Evolutionary conservation across 2,329 filamentous ascomycete species (phyloP).

Genomic region (Cytospora mali): DNA sequence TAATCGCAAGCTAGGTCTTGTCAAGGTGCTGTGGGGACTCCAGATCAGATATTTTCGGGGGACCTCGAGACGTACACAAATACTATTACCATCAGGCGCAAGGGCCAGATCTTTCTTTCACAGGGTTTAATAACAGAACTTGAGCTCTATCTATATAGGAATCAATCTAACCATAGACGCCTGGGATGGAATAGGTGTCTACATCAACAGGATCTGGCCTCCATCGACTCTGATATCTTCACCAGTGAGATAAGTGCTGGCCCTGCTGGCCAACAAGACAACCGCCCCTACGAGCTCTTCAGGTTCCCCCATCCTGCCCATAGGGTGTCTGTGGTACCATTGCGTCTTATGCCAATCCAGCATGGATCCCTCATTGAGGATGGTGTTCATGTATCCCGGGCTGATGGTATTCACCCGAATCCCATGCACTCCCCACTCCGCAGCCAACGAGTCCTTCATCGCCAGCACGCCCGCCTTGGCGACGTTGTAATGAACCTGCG

Average conservation of each 20-base stretch:
- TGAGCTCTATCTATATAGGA: not conserved
- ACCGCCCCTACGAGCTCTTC: constrained; percentile 66
- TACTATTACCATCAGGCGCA: no score
- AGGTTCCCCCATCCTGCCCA: constrained; percentile 65
- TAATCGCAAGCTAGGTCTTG: no score
- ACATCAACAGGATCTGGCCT: constrained; percentile 37
- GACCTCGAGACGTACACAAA: no score
- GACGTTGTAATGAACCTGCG: constrained; percentile 72
- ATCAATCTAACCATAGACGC: not conserved
- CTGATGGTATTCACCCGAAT: constrained; percentile 72
- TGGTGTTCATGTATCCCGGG: constrained; percentile 78
- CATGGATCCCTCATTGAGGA: constrained; percentile 68
- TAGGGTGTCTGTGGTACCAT: constrained; percentile 64
- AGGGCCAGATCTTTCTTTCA: no score
- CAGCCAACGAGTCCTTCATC: constrained; percentile 66
- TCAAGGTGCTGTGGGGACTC: no score
- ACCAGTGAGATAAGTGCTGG: constrained; percentile 70
- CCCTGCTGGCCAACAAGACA: constrained; percentile 61
- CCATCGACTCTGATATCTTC: constrained; percentile 68
- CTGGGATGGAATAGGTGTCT: not conserved
- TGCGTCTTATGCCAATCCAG: constrained; percentile 54
- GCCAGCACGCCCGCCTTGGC: constrained; percentile 69
- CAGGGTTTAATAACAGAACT: not conserved
- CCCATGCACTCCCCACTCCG: constrained; percentile 72
- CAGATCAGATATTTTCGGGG: no score